Conservation (phyloP, 73 alveolate species). For the Tetrahymena elliotti region DNA sequence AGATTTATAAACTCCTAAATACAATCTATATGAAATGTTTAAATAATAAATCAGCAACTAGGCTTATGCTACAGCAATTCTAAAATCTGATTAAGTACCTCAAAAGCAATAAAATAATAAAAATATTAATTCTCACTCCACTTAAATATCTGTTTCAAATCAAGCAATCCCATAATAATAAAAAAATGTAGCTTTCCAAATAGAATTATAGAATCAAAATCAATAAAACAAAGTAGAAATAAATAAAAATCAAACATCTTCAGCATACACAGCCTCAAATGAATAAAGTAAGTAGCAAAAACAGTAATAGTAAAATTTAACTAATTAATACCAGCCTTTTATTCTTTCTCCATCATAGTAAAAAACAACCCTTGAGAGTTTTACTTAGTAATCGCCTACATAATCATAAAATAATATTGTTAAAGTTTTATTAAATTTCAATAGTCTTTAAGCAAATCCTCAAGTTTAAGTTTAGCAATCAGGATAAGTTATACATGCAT, state of each 20-base stretch:
- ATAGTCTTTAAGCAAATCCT: not conserved
- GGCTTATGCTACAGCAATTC: not conserved
- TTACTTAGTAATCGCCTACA: not conserved
- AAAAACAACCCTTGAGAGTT: not conserved
- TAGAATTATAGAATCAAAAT: not conserved
- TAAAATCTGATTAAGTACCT: not conserved
- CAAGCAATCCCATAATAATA: not conserved
- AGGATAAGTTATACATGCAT: not conserved
- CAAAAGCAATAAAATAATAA: not conserved
- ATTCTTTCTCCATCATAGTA: not conserved
- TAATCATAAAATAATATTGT: not conserved
- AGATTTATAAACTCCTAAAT: not conserved
- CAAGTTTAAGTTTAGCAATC: not conserved
- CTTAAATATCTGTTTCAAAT: not conserved
- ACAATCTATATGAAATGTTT: not conserved
- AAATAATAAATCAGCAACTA: not conserved
- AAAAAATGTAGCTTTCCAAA: not conserved
- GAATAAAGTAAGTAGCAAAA: not conserved
- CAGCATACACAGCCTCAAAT: not conserved
- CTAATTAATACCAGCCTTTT: not conserved
- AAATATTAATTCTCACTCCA: not conserved
- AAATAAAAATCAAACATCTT: not conserved
- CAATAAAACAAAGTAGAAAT: not conserved
- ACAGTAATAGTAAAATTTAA: not conserved
- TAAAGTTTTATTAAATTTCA: not conserved